Percentiles rank a stretch among this genome's conserved stretches.
Evolutionary conservation across 352 stramenopile species (phyloP).

Genomic region (Peronospora tabacina): DNA sequence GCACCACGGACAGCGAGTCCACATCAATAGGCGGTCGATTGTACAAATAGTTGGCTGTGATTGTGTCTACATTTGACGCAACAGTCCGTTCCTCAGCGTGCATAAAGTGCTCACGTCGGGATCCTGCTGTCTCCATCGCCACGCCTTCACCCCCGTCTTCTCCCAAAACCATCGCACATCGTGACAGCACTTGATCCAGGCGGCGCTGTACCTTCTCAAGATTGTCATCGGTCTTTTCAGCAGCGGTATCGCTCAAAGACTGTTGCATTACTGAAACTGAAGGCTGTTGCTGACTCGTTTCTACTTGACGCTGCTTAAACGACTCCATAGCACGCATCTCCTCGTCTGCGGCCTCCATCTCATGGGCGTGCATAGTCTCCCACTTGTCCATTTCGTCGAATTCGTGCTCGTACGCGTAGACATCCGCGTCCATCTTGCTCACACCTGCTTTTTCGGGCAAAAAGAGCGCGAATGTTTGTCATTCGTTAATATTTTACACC

Average conservation of each 20-base stretch:
- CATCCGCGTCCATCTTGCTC: conserved; percentile 55
- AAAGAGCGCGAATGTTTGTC: conserved; percentile 30
- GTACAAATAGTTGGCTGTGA: conserved; percentile 42
- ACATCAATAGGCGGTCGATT: conserved; percentile 55
- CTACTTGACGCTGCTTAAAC: conserved; percentile 25
- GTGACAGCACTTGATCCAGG: conserved; percentile 48
- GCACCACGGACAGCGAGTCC: conserved; percentile 49
- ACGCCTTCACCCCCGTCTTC: conserved; percentile 52
- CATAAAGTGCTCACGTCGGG: conserved; percentile 14
- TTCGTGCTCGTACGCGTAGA: conserved; percentile 76
- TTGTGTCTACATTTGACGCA: conserved; percentile 25
- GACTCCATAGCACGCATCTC: conserved; percentile 51
- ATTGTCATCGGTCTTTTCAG: conserved; percentile 17
- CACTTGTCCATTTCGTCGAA: conserved; percentile 72
- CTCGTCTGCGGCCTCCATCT: conserved; percentile 73
- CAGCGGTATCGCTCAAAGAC: conserved; percentile 1
- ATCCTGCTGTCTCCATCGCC: conserved; percentile 26
- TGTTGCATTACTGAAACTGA: conserved; percentile 2
- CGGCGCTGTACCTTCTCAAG: conserved; percentile 38
- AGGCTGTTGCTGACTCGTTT: conserved; percentile 10
- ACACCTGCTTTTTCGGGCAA: background rate
- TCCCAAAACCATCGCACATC: conserved; percentile 51
- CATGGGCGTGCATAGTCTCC: conserved; percentile 71
- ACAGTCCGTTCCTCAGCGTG: conserved; percentile 26
- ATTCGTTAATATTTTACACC: conserved; percentile 23